A percentile compares a stretch with the other conserved stretches of the same genome.
These are phyloP conservation scores for Neopestalotiopsis sp. DNA, from an alignment of 2,329 filamentous ascomycete species.

Conservation along the genomic window DNA sequence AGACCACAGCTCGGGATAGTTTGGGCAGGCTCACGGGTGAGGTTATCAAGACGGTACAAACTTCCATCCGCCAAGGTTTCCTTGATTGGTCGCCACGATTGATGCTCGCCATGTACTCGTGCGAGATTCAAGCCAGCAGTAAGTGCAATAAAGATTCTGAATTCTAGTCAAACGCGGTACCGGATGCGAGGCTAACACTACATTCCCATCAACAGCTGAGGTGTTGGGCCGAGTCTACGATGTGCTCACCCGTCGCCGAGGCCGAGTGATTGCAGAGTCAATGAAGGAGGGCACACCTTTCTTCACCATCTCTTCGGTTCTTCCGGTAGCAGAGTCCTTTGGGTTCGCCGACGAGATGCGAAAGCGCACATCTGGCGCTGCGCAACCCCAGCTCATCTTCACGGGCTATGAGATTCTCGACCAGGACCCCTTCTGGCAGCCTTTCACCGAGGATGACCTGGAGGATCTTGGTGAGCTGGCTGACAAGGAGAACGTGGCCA, in stretches of 20 bases:
- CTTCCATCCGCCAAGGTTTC: slow-evolving; percentile 83
- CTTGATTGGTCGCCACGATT: slow-evolving; percentile 96
- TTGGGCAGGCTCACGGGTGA: slow-evolving; percentile 87
- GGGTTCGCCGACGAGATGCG: slow-evolving; percentile 97
- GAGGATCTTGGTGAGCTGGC: slow-evolving; percentile 95
- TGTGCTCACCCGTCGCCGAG: slow-evolving; percentile 93
- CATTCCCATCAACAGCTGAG: slow-evolving; percentile 62
- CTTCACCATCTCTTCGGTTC: slow-evolving; percentile 86
- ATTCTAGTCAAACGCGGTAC: background rate
- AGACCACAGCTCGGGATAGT: slow-evolving; percentile 64
- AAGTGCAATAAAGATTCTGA: slow-evolving; percentile 38
- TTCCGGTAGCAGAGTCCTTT: slow-evolving; percentile 94
- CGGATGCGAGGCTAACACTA: slow-evolving; percentile 23
- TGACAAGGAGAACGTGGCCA: slow-evolving; percentile 94
- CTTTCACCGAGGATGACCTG: slow-evolving; percentile 92
- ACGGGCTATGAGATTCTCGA: slow-evolving; percentile 91
- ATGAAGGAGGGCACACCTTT: slow-evolving; percentile 97
- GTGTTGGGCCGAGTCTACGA: slow-evolving; percentile 95
- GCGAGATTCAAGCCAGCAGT: slow-evolving; percentile 95
- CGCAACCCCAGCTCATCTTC: slow-evolving; percentile 92
- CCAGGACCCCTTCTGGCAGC: slow-evolving; percentile 97
- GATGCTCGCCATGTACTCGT: slow-evolving; percentile 96
- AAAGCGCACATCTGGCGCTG: slow-evolving; percentile 88
- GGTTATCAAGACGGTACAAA: slow-evolving; percentile 86
- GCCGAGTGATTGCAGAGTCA: slow-evolving; percentile 85